Evolutionary conservation across 208 protist species (phyloP), one percentile per base, ranked within the genome.

Genomic region (Leishmania lainsoni): DNA sequence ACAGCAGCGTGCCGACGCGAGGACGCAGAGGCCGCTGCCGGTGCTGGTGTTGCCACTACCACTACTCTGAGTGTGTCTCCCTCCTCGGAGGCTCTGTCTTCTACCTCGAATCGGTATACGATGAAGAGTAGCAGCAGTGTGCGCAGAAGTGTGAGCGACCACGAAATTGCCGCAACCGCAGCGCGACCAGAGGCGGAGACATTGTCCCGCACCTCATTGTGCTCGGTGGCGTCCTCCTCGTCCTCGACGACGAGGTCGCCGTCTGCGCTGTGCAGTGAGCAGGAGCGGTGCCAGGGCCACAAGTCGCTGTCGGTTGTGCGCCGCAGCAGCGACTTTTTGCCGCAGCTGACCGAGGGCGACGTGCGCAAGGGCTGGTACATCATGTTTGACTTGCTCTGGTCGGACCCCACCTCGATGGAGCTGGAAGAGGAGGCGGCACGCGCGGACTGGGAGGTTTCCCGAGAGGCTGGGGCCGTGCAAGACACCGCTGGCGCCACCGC

Each of bases 341-440:
- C 83, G 35, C 54, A 70, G 42, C 58, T 77, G 0, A 81, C 75
- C 5, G 81, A 91, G 35, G 92, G 82, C 17, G 72, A 85, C 29
- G 73, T 94, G 54, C 87, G 88, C 52, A 87, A 85, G 61, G 83
- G 83, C 35, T 96, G 90, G 91, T 89, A 87, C 82, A 85, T 86
- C 22, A 87, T 84, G 69, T 94, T 90, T 72, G 93, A 97, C 70
- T 81, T 97, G 20, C 81, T 95, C 35, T 97, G 93, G 93, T 94
- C 90, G n/a, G 93, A 97, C 78, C 92, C 93, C 17, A 93, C 90
- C 0, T 71, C 81, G 58, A 79, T 65, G 45, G 93, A 95, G 66
- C 73, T 84, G 39, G 68, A 72, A 16, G n/a, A 72, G 35, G 69
- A 68, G 29, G 56, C 61, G 26, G 59, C 32, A 17, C 22, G 68